These are phyloP conservation scores for Apiotrichum brassicae DNA, from an alignment of 1,284 basidiomycete genomes.

Conservation along the genomic window DNA sequence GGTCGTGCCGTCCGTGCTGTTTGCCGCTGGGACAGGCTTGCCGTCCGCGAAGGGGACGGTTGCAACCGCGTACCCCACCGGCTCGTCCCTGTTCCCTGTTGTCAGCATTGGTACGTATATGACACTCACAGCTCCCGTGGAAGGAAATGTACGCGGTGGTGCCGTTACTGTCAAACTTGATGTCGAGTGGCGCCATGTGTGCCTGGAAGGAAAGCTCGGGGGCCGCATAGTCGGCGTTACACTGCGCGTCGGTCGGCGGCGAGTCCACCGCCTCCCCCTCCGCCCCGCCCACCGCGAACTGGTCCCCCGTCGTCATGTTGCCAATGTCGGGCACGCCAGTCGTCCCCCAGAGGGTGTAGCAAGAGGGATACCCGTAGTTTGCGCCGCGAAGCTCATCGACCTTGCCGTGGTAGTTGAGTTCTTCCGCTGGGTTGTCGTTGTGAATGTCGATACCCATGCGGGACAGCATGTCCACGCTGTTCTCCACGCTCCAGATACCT, in stretches of 20 bases:
- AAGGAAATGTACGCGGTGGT: slow-evolving; percentile 6
- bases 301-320: slow-evolving; percentile 3
- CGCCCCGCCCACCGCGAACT: slow-evolving; percentile 1
- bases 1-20: neutral
- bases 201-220: slow-evolving; percentile 10
- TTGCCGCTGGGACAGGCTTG: neutral
- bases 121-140: slow-evolving; percentile 14
- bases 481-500: slow-evolving; percentile 12
- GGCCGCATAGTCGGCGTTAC: slow-evolving; percentile 1
- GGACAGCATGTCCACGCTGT: slow-evolving; percentile 9
- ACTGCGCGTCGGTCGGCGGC: neutral
- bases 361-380: slow-evolving; percentile 12
- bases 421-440: slow-evolving; percentile 13
- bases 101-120: neutral
- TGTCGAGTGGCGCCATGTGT: slow-evolving; percentile 14
- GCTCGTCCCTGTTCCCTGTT: slow-evolving; percentile 9
- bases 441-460: slow-evolving; percentile 8
- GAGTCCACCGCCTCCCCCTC: neutral
- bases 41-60: neutral
- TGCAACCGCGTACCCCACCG: slow-evolving; percentile 6
- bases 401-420: slow-evolving; percentile 15
- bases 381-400: neutral
- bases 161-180: slow-evolving; percentile 8
- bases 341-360: slow-evolving; percentile 9
- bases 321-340: slow-evolving; percentile 1